Percentiles rank a stretch among this genome's conserved stretches.
Evolutionary conservation across 2,329 filamentous ascomycete genomes (phyloP).

Genomic region (Botryotinia calthae): DNA sequence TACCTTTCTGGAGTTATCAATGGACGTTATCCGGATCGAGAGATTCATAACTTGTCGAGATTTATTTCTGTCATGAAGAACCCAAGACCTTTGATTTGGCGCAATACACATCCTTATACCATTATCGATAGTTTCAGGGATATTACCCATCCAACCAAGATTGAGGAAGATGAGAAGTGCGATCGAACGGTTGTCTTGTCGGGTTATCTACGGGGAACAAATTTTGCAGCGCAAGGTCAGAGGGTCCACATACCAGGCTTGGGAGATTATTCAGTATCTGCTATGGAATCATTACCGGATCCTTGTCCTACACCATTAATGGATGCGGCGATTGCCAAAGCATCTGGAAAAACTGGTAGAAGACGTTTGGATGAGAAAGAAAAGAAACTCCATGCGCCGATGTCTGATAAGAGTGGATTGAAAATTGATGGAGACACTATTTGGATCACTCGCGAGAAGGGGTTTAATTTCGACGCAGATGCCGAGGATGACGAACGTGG

Average conservation of each 20-base stretch:
- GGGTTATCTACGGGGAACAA: constrained; percentile 91
- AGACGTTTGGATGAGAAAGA: constrained; percentile 91
- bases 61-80: constrained; percentile 99
- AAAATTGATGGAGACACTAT: constrained; percentile 97
- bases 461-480: constrained; percentile 72
- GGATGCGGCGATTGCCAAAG: constrained; percentile 82
- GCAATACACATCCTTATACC: constrained; percentile 93
- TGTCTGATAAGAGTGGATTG: constrained; percentile 95
- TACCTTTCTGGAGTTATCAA: constrained; percentile 97
- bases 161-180: constrained; percentile 85
- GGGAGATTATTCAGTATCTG: constrained; percentile 80
- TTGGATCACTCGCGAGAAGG: constrained; percentile 73
- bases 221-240: constrained; percentile 82
- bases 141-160: constrained; percentile 86
- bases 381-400: constrained; percentile 92
- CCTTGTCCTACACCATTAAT: constrained; percentile 92
- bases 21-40: constrained; percentile 91
- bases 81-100: constrained; percentile 90
- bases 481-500: constrained; percentile 68
- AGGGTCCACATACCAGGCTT: constrained; percentile 89
- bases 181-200: constrained; percentile 89
- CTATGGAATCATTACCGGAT: constrained; percentile 85
- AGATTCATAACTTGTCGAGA: constrained; percentile 90
- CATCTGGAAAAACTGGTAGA: constrained; percentile 75
- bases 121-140: constrained; percentile 93